Base-by-base conservation (phyloP, 2,329 filamentous ascomycete genomes). In the Lachnellula hyalina region DNA sequence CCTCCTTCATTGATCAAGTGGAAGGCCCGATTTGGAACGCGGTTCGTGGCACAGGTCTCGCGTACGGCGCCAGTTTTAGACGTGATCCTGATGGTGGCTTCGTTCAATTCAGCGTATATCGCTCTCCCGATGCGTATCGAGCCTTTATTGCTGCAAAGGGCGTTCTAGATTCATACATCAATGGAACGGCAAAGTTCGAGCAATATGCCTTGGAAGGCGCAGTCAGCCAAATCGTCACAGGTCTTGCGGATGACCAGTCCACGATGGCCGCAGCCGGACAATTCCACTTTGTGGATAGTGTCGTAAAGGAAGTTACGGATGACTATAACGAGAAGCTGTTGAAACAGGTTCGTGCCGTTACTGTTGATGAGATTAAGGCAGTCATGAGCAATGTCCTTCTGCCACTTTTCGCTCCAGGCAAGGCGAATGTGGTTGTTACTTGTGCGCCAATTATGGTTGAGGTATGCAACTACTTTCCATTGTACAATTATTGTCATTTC, bases 1-100 rank as follows among this genome's bases (percentile, higher is more conserved):
- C 91, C 49, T 85, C 91, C 19, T 97, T 96, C 68, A 86, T 99
- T 57, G 92, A 96, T 68, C 86, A 91, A 0, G 88, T 95, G 17
- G 94, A 99, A 72, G 94, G 94, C 0, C 94, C 94, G 0, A 82
- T 99, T 34, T 97, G 94, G 93, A 87, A 87, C 60, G 90, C 90
- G 0, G 89, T 97, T 48, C 90, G 94, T 47, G 94, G 94, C 53
- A 94, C 90, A 44, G 94, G 94, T 45, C 84, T 97, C 51, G 94
- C 94, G 0, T 99, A 99, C 68, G 92, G 92, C 51, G 86, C 88
- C 0, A 84, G 81, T 64, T 96, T 97, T 67, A 80, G 80, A 45
- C 85, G 88, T 46, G 87, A 90, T 66, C 75, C 89, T 28, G 90
- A 94, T 66, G 85, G 84, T 1, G 94, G 93, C 2, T 83, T 89